These are phyloP conservation scores for Pancytospora philotis DNA, from an alignment of 371 early-diverging fungal species.

Conservation along the genomic window DNA sequence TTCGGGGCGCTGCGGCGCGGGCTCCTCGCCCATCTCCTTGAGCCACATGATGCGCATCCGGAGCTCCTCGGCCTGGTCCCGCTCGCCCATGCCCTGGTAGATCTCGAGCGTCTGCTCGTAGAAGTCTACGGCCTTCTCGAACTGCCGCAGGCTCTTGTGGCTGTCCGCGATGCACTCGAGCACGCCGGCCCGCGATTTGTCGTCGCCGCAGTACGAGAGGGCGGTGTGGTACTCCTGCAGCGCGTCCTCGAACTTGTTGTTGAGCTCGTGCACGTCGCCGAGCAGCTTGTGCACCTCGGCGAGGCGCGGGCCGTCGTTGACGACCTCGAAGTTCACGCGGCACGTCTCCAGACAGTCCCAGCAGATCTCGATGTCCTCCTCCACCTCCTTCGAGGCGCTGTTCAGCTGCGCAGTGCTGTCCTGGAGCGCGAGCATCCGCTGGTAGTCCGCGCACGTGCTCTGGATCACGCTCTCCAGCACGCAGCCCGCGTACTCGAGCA, in stretches of 20 bases:
- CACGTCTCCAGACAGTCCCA: slow-evolving; percentile 56
- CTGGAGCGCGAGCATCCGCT: slow-evolving; percentile 28
- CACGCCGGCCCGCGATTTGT: neutral
- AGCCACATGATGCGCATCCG: too few relatives aligned
- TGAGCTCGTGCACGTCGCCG: slow-evolving; percentile 51
- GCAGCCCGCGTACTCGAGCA: slow-evolving; percentile 54
- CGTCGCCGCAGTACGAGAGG: neutral
- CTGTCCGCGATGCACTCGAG: slow-evolving; percentile 20
- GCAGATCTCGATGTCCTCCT: slow-evolving; percentile 56
- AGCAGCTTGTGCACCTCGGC: slow-evolving; percentile 33
- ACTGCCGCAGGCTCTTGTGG: neutral
- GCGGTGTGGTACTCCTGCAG: slow-evolving; percentile 39
- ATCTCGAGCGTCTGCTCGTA: slow-evolving; percentile 21
- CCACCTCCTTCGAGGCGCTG: slow-evolving; percentile 30
- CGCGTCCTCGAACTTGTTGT: slow-evolving; percentile 47
- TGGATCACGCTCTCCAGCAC: slow-evolving; percentile 37
- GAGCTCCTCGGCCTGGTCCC: neutral
- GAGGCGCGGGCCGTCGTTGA: slow-evolving; percentile 34
- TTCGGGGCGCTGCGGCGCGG: too few relatives aligned
- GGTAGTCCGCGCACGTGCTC: slow-evolving; percentile 13
- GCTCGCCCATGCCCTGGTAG: neutral
- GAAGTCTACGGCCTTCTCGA: slow-evolving; percentile 9
- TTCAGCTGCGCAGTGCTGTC: too few relatives aligned
- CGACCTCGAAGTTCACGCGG: slow-evolving; percentile 32
- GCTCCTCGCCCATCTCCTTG: too few relatives aligned